Base-by-base conservation (phyloP, 139 green algal species). In the Marvania coccoides region DNA sequence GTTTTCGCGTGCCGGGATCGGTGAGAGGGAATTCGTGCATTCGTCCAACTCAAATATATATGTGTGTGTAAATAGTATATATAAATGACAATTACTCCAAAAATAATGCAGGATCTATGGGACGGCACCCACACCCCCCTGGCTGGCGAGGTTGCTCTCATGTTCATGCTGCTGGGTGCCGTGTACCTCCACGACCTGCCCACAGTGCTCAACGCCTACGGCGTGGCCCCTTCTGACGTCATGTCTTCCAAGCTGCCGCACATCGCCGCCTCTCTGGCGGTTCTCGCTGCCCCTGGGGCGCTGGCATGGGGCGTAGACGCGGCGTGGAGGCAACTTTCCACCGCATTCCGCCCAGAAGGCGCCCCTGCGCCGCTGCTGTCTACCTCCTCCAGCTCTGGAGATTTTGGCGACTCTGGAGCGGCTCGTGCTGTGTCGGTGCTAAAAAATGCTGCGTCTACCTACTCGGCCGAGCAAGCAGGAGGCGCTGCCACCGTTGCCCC, bases 101-200 rank as follows among this genome's bases (percentile, higher is more conserved):
- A n/a, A n/a, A n/a, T n/a, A n/a, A n/a, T n/a, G n/a, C n/a, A n/a
- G n/a, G 83, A 93, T 57, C 70, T 92, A 48, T 88, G 72, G 83
- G 33, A 53, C 9, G 65, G 61, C 30, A 68, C 37, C 8, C 83
- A 91, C 74, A 79, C 79, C 51, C n/a, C 79, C 34, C 73, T 61
- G 19, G 53, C 34, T 15, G 63, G 60, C 4, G 87, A 94, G 69
- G 64, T 87, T 9, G 45, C 62, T 8, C 72, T 94, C 24, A 62
- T 85, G 66, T 89, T 89, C 65, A 81, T 91, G 67, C 77, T 94
- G 48, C 63, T 91, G 57, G 87, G 87, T 0, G 63, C 76, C 60
- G 81, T 87, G 28, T 81, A 66, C 55, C 59, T 87, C 45, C 84
- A 91, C 72, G 36, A 74, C 30, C 57, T 88, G 35, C 73, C 80